Evolutionary conservation across 768 basidiomycete species (phyloP), one percentile per base, ranked within the genome.

Genomic region (Hygrophorus pudorinus): DNA sequence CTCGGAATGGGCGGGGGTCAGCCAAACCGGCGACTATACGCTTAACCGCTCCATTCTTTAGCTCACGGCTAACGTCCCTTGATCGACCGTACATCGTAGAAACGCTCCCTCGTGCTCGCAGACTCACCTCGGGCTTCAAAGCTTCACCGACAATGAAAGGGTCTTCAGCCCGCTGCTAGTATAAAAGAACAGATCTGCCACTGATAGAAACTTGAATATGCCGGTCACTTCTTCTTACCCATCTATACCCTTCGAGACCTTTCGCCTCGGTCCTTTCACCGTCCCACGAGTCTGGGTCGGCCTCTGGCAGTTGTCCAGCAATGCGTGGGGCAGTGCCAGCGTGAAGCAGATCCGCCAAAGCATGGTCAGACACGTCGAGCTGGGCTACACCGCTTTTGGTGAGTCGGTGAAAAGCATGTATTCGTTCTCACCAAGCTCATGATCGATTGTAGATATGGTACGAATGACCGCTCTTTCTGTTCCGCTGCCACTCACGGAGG

Each of bases 231-330:
- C n/a, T n/a, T n/a, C n/a, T n/a, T n/a, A n/a, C n/a, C n/a, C n/a
- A n/a, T n/a, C n/a, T 12, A 42, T 32, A 4, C 40, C 41, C 3
- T 28, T 54, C 35, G 76, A 81, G 59, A 71, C 69, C 0, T 76
- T 76, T 50, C 59, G 56, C 16, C 68, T 84, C 17, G 83, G 82
- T 12, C 72, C 74, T 4, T 71, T 76, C 52, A 53, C 55, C 17
- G 70, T 68, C 14, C 79, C 85, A 29, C 75, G 85, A 44, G 56
- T 88, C 43, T 85, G 82, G 80, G 75, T 72, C 5, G 85, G 85
- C 8, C 71, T 90, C 2, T 90, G 87, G 87, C 88, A 90, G 49
- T 73, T 90, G 30, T 87, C 87, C 9, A 83, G 83, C 56, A 83
- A 80, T 41, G 85, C 86, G 2, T 90, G 87, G 87, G 87, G 88